Base-by-base conservation (phyloP, 371 early-diverging fungal species). In the Mucor saturninus region DNA sequence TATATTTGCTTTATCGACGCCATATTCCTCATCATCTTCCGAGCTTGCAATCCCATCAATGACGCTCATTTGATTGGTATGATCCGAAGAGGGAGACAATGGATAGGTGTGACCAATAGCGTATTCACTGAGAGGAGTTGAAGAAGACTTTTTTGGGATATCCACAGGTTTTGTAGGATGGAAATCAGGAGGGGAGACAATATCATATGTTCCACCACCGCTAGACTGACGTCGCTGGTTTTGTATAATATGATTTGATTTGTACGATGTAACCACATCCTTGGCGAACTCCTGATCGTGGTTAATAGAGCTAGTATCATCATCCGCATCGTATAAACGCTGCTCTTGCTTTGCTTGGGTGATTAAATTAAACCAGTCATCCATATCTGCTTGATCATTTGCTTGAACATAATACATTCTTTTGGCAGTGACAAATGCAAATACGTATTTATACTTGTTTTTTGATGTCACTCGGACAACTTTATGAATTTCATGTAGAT, bases 371-470 rank as follows among this genome's bases (percentile, higher is more conserved):
- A 92, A 69, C 94, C 94, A 94, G 32, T 80, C 83, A 56, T 91
- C 83, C 84, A 88, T 83, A 9, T 87, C 88, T 5, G 75, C 74
- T 30, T 80, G 80, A n/a, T 79, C 79, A 5, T 77, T 75, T 1
- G 92, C 91, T 66, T 90, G 90, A 3, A 94, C 73, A 56, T 91
- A 92, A 64, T 84, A 92, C 50, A 91, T 89, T 45, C 93, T 73
- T 57, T 87, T 79, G 2, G 88, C 85, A 0, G 93, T 93, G 29
- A 91, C 85, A 51, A 94, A 77, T 8, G 90, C 89, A 76, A 94
- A 91, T 37, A 92, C 93, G 67, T 86, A 80, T 40, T 74, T 74
- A 37, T 75, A 69, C 55, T 87, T 84, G 73, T 87, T 81, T 48
- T 89, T 87, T 7, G 86, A 73, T 39, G 86, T 87, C 35, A 92